These are phyloP conservation scores for Phytophthora rubi DNA, from an alignment of 352 stramenopile genomes.

Conservation along the genomic window DNA sequence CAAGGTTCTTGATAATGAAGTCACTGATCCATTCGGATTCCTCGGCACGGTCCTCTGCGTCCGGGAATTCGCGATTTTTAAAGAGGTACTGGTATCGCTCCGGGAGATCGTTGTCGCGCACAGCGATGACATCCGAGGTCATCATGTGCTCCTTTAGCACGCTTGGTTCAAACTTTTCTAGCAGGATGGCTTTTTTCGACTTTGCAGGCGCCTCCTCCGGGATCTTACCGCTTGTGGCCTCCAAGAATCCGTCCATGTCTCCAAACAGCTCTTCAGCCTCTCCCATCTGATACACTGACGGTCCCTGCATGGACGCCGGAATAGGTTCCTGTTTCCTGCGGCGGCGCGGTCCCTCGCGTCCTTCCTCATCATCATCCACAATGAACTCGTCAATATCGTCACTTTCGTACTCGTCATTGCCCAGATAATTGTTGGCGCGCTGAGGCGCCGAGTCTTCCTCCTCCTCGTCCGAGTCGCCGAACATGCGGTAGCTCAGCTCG, in stretches of 20 bases:
- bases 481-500: conserved; percentile 90
- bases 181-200: conserved; percentile 84
- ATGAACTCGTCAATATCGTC: conserved; percentile 92
- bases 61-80: conserved; percentile 73
- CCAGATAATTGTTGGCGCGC: conserved; percentile 80
- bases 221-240: conserved; percentile 66
- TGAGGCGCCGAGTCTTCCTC: conserved; percentile 79
- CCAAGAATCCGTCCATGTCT: conserved; percentile 90
- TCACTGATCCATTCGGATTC: conserved; percentile 91
- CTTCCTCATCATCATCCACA: conserved; percentile 90
- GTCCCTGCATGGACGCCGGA: conserved; percentile 80
- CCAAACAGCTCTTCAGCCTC: conserved; percentile 91
- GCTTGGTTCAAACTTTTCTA: conserved; percentile 89
- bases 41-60: conserved; percentile 84
- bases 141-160: conserved; percentile 91
- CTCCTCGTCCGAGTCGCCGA: conserved; percentile 89
- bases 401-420: conserved; percentile 90
- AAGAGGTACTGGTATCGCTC: conserved; percentile 86
- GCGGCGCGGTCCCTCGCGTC: conserved; percentile 74
- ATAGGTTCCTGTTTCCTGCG: conserved; percentile 79
- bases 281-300: conserved; percentile 91
- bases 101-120: conserved; percentile 82
- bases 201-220: conserved; percentile 46
- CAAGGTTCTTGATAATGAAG: conserved; percentile 84
- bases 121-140: conserved; percentile 79